Percentiles rank a stretch among this genome's conserved stretches.
Conservation (phyloP, 2,329 filamentous ascomycete genomes). For the Bipolaris victoriae region DNA sequence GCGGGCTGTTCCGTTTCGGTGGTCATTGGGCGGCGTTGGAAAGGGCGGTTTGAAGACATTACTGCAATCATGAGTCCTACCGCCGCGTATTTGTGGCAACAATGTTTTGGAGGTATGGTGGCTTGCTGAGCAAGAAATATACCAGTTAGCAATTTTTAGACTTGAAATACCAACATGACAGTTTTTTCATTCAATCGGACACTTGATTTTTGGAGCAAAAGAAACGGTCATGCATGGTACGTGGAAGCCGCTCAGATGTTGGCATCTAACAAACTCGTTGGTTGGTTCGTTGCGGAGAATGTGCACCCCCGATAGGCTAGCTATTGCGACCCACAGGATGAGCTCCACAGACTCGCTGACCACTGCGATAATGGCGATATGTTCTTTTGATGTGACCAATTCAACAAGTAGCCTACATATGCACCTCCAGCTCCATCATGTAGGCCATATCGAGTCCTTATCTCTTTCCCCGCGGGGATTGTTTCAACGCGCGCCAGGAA, state of each 20-base stretch:
- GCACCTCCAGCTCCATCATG: not conserved
- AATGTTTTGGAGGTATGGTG: conserved; percentile 8
- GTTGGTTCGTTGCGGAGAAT: conserved; percentile 3
- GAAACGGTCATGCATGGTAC: too few relatives aligned
- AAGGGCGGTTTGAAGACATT: conserved; percentile 9
- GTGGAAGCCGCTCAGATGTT: not conserved
- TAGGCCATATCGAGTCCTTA: not conserved
- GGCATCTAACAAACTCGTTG: not conserved
- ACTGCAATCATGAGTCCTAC: conserved; percentile 13
- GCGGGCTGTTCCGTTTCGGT: conserved; percentile 15
- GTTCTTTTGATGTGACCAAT: not conserved
- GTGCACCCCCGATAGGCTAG: conserved; percentile 8
- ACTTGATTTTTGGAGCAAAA: not conserved
- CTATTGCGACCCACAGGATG: not conserved
- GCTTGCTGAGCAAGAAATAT: conserved; percentile 24
- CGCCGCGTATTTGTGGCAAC: conserved; percentile 18
- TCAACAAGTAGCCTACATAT: not conserved
- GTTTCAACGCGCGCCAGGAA: conserved; percentile 2
- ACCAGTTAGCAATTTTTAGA: conserved; percentile 9
- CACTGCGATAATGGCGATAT: too few relatives aligned
- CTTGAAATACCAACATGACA: conserved; percentile 6
- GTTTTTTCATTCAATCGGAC: not conserved
- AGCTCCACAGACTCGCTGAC: too few relatives aligned
- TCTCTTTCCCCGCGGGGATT: conserved; percentile 2
- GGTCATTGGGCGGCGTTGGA: conserved; percentile 44